Conservation (phyloP, 768 basidiomycete species). For the Hemileccinum impolitum region DNA sequence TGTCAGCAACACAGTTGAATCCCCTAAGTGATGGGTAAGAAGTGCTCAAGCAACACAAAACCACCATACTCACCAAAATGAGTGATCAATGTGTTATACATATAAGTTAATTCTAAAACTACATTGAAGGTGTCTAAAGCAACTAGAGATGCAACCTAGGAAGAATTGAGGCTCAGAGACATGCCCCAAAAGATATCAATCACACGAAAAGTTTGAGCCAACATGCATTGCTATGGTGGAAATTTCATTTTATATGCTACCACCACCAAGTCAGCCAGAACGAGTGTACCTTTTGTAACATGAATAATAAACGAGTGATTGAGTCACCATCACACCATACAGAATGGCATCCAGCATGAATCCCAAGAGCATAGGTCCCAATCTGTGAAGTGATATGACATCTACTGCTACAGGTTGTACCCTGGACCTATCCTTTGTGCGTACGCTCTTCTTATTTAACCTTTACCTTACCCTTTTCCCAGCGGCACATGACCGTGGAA, state of each 20-base stretch:
- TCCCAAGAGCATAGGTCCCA: conserved; percentile 36
- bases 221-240: conserved; percentile 11
- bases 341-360: conserved; percentile 34
- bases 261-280: background rate
- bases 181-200: background rate
- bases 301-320: conserved; percentile 32
- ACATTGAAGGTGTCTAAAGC: conserved; percentile 24
- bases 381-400: conserved; percentile 16
- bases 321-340: conserved; percentile 34
- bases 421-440: too few species aligned
- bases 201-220: conserved; percentile 27
- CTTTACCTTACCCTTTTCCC: too few species aligned
- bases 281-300: conserved; percentile 24
- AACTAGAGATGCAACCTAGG: conserved; percentile 20
- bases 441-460: too few species aligned
- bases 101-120: conserved; percentile 22
- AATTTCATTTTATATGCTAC: background rate
- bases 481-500: too few species aligned
- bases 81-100: conserved; percentile 24
- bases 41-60: background rate
- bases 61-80: conserved; percentile 20
- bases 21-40: conserved; percentile 9
- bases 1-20: conserved; percentile 6
- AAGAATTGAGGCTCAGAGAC: background rate
- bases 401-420: too few species aligned